phyloP scores from a whole-genome alignment of 108 stramenopile species.

The Fragilariopsis cylindrus region DNA sequence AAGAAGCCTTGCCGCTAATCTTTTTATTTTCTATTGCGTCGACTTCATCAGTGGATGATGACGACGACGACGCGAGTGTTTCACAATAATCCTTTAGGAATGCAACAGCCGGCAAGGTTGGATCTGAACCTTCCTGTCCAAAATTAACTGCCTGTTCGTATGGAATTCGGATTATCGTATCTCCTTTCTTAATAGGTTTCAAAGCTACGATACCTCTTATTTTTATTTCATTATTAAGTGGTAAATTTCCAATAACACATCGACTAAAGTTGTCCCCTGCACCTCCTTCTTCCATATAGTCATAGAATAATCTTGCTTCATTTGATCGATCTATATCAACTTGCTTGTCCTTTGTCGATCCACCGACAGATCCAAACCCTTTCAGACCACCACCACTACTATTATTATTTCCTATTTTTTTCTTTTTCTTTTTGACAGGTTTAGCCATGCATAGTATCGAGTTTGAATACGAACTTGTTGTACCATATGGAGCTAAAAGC shows the following conservation, averaged over 20 bases:
- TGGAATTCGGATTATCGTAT: constrained; percentile 71
- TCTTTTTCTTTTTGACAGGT: constrained; percentile 29
- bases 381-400: constrained; percentile 20
- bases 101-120: constrained; percentile 57
- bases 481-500: too few species aligned
- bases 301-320: constrained; percentile 58
- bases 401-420: constrained; percentile 8
- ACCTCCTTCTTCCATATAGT: constrained; percentile 49
- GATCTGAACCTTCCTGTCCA: constrained; percentile 67
- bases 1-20: constrained; percentile 32
- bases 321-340: constrained; percentile 59
- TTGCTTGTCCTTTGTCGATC: constrained; percentile 15
- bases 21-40: background rate
- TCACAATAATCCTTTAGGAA: constrained; percentile 64
- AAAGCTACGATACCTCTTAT: constrained; percentile 73
- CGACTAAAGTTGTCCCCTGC: constrained; percentile 64
- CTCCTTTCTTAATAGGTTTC: constrained; percentile 65
- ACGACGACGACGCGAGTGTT: background rate
- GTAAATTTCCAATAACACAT: constrained; percentile 61
- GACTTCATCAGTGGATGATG: background rate
- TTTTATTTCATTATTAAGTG: constrained; percentile 27
- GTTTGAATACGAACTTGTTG: background rate
- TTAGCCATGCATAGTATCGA: constrained; percentile 25
- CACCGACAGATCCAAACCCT: constrained; percentile 29
- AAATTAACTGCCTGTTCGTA: constrained; percentile 74